Evolutionary conservation across 148 eudicot species (phyloP).

Genomic region (Nepenthes gracilis): DNA sequence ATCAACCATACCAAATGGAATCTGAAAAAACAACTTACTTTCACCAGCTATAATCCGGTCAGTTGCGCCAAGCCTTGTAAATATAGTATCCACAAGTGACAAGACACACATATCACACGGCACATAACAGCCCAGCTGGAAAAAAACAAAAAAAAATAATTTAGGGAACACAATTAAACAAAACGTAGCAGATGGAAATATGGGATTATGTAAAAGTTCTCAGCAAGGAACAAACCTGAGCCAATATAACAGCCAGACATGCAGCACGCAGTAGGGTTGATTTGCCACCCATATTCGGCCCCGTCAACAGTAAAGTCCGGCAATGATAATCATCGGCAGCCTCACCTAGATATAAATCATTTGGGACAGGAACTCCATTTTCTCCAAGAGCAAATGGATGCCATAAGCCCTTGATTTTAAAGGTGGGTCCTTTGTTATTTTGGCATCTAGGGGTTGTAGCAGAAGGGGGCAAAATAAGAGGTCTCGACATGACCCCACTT

Average conservation of each 20-base stretch:
- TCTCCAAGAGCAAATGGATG: conserved; percentile 89
- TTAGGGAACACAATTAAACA: neutral
- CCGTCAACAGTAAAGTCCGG: conserved; percentile 82
- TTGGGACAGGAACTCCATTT: conserved; percentile 78
- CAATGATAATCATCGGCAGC: conserved; percentile 36
- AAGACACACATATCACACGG: conserved; percentile 68
- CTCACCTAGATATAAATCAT: conserved; percentile 70
- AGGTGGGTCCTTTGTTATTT: conserved; percentile 44
- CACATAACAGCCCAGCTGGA: conserved; percentile 95
- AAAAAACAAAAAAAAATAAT: conserved; percentile 13
- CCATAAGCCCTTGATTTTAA: conserved; percentile 73
- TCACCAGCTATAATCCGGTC: conserved; percentile 98
- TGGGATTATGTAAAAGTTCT: neutral
- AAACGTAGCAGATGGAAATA: neutral
- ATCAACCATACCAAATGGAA: neutral
- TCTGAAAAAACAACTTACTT: conserved; percentile 60
- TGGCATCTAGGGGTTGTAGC: conserved; percentile 13
- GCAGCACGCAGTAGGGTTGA: conserved; percentile 93
- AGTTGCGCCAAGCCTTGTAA: conserved; percentile 95
- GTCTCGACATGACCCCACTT: conserved; percentile 68
- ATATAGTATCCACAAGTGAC: conserved; percentile 80
- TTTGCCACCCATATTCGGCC: conserved; percentile 99
- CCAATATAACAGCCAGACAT: conserved; percentile 78
- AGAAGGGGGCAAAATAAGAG: conserved; percentile 52
- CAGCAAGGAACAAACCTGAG: conserved; percentile 54